Evolutionary conservation across 768 basidiomycete genomes (phyloP), one percentile per base, ranked within the genome.

Genomic region (Mycena galericulata): DNA sequence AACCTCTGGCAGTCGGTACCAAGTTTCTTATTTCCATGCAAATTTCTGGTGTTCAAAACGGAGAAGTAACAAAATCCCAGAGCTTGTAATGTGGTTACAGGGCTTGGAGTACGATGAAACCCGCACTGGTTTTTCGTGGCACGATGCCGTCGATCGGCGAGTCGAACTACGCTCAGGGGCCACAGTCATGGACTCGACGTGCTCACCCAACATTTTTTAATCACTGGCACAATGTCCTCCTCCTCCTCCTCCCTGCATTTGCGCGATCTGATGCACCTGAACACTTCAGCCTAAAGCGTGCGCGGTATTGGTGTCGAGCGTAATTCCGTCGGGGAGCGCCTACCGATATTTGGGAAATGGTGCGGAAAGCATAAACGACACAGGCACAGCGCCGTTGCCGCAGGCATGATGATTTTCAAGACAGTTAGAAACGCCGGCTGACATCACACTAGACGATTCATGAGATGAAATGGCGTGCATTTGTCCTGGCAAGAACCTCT

Each of bases 21-120:
- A 36, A 36, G 8, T 7, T 36, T 36, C 34, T 36, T 36, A 36
- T 14, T 36, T 36, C 34, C 6, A 14, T 36, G 6, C 34, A 36
- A 36, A 36, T 36, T 14, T 36, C 34, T 36, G 8, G 14, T 36
- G 34, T 36, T 36, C 29, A 47, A 38, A 67, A 55, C 14, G 50
- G n/a, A 51, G 55, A 67, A 12, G 61, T 61, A 8, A 36, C 50
- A 30, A 69, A 59, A 15, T 69, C 62, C 34, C 57, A 29, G n/a
- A 69, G 45, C 58, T 69, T 69, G 27, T 69, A 69, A 9, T 57
- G 56, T n/a, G 68, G 68, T 59, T 69, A 62, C 3, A 69, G 57
- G 10, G 57, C 68, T 47, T 69, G 68, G 58, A 69, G 65, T 10
- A 47, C 54, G 22, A 69, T 27, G 22, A 69, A 69, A 1, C 68